A percentile compares a stretch with the other conserved stretches of the same genome.
Conservation (phyloP, 208 protist species). For the Angomonas deanei region DNA sequence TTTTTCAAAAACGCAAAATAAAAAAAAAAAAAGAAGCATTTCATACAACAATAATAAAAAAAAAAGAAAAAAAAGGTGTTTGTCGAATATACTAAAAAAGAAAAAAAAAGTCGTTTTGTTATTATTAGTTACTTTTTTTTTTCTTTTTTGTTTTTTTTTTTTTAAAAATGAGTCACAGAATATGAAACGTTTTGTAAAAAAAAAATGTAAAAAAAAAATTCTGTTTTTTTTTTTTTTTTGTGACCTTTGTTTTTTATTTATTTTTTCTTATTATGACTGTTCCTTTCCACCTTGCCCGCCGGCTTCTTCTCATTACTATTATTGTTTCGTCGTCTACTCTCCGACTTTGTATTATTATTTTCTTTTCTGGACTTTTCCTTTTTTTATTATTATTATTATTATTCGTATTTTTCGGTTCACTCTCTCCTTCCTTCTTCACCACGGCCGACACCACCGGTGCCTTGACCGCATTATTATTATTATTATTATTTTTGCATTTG, state of each 20-base stretch:
- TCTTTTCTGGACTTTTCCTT: background rate
- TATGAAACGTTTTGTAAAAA: background rate
- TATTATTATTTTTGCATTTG: constrained; percentile 1
- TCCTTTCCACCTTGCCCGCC: background rate
- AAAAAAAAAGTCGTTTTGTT: too few species aligned
- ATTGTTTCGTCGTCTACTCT: too few species aligned
- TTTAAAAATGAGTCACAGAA: constrained; percentile 3
- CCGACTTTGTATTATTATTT: background rate
- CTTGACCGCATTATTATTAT: constrained; percentile 1
- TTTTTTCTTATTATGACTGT: constrained; percentile 1
- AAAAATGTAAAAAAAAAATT: constrained; percentile 4
- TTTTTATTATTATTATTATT: constrained; percentile 1
- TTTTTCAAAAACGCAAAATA: background rate
- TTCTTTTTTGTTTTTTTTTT: background rate
- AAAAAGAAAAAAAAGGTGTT: too few species aligned
- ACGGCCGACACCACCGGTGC: background rate
- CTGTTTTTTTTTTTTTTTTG: constrained; percentile 6
- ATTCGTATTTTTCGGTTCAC: background rate
- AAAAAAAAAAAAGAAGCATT: background rate
- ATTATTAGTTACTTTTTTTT: background rate
- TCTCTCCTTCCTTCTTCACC: background rate
- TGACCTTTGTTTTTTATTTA: background rate
- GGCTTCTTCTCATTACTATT: constrained; percentile 2
- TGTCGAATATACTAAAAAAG: too few species aligned
- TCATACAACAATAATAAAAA: too few species aligned